Evolutionary conservation across 805 yeast genomes (phyloP).

Genomic region (Kazachstania viticola): DNA sequence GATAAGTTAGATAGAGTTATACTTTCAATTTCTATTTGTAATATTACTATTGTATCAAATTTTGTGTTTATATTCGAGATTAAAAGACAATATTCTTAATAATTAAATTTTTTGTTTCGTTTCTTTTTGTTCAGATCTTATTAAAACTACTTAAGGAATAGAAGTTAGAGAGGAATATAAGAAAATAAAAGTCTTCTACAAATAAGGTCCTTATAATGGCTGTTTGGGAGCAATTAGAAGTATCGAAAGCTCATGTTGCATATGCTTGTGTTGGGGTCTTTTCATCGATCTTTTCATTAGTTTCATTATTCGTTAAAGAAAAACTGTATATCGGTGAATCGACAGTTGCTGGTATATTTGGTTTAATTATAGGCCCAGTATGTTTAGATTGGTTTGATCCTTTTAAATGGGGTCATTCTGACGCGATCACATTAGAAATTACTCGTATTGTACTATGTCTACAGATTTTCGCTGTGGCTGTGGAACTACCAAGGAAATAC

Average conservation of each 20-base stretch:
- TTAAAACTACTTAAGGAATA: too few relatives aligned
- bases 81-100: too few relatives aligned
- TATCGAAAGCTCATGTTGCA: conserved; percentile 66
- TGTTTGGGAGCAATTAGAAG: conserved; percentile 26
- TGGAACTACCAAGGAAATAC: conserved; percentile 81
- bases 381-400: conserved; percentile 79
- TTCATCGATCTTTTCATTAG: conserved; percentile 65
- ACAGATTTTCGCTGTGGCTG: conserved; percentile 91
- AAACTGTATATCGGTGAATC: conserved; percentile 84
- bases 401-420: conserved; percentile 73
- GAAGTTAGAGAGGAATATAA: too few relatives aligned
- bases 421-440: conserved; percentile 70
- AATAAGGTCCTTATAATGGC: too few relatives aligned
- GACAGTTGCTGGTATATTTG: conserved; percentile 74
- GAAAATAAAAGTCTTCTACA: too few relatives aligned
- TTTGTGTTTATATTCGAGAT: too few relatives aligned
- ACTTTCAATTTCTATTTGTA: too few relatives aligned
- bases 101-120: too few relatives aligned
- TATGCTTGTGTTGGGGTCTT: conserved; percentile 83
- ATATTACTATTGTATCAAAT: too few relatives aligned
- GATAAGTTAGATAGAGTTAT: too few relatives aligned
- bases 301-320: conserved; percentile 75
- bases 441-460: conserved; percentile 73
- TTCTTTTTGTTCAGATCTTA: too few relatives aligned
- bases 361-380: conserved; percentile 82